A percentile compares a stretch with the other conserved stretches of the same genome.
Conservation (phyloP, 371 early-diverging fungal species). For the Umbelopsis sp. region DNA sequence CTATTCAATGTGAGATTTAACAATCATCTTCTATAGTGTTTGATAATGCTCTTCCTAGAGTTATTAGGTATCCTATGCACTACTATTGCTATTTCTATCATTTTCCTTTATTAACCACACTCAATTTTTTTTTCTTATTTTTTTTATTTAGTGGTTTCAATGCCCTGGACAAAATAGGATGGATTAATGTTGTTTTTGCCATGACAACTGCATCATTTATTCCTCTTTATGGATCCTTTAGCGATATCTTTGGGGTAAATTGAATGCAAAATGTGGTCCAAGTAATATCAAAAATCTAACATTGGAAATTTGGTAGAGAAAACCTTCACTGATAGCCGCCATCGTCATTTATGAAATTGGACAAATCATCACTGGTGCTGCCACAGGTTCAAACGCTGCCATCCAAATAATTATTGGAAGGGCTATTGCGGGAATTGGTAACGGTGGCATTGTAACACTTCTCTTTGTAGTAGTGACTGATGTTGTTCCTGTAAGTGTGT, state of each 20-base stretch:
- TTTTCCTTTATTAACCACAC: neutral
- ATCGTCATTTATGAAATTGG: conserved; percentile 3
- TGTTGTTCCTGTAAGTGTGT: conserved; percentile 3
- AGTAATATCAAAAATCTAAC: too few relatives aligned
- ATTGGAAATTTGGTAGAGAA: neutral
- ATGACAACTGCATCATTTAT: conserved; percentile 9
- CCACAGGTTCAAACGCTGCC: neutral
- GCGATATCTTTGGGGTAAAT: conserved; percentile 6
- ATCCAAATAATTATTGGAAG: conserved; percentile 9
- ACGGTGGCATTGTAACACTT: conserved; percentile 9
- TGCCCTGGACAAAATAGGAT: neutral
- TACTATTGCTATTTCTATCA: neutral
- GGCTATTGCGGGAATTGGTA: conserved; percentile 7
- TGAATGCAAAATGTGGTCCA: neutral
- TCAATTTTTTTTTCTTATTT: neutral
- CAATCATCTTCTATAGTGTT: neutral
- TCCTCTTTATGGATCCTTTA: neutral
- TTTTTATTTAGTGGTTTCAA: neutral
- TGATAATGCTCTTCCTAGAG: conserved; percentile 1
- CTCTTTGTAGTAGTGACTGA: conserved; percentile 4
- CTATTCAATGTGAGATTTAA: neutral
- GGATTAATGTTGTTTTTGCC: conserved; percentile 4
- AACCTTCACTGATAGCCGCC: neutral
- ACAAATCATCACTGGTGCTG: conserved; percentile 12
- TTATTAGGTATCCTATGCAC: neutral